Evolutionary conservation across 768 basidiomycete genomes (phyloP).

Genomic region (Russula brevipes): DNA sequence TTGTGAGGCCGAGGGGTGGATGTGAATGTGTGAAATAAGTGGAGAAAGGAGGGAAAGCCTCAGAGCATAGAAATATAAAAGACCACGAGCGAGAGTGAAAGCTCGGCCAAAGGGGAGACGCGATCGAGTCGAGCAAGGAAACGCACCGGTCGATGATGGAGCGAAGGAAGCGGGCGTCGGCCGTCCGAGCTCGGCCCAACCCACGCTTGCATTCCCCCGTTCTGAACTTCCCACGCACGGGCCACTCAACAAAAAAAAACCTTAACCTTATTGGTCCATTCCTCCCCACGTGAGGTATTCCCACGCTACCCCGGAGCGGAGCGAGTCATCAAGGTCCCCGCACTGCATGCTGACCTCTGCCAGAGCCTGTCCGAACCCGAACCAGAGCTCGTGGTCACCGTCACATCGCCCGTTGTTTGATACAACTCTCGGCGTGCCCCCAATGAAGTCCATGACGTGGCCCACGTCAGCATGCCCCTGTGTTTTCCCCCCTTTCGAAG

Average conservation of each 20-base stretch:
- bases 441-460: constrained; percentile 6
- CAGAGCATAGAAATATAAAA: constrained; percentile 28
- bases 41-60: constrained; percentile 2
- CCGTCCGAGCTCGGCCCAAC: constrained; percentile 27
- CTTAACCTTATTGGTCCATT: constrained; percentile 23
- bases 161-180: constrained; percentile 29
- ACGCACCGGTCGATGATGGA: constrained; percentile 27
- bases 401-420: constrained; percentile 5
- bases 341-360: no score
- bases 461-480: constrained; percentile 8
- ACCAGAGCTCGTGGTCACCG: background rate
- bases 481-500: background rate
- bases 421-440: constrained; percentile 5
- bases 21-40: constrained; percentile 13
- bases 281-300: constrained; percentile 7
- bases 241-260: constrained; percentile 26
- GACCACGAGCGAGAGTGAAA: constrained; percentile 30
- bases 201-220: constrained; percentile 24
- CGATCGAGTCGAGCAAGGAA: constrained; percentile 27
- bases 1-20: constrained; percentile 28
- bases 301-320: no score
- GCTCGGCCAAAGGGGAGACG: constrained; percentile 36
- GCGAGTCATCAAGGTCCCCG: no score
- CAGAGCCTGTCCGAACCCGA: background rate
- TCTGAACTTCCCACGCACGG: constrained; percentile 26